These are phyloP conservation scores for Diutina mesorugosa DNA, from an alignment of 1,139 yeast genomes.

Conservation along the genomic window DNA sequence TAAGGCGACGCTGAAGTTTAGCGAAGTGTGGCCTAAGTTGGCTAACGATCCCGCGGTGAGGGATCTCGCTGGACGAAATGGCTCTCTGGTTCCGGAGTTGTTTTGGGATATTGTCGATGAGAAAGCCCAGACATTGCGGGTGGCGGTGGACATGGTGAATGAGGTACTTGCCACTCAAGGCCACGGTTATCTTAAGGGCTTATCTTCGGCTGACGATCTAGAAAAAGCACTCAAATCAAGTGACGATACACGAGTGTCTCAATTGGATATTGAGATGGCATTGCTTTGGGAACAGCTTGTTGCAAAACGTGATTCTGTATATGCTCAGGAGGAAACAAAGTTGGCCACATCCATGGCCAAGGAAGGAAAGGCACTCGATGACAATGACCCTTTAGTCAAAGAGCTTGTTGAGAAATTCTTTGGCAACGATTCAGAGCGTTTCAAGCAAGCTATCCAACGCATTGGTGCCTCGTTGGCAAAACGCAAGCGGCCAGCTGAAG, in stretches of 20 bases:
- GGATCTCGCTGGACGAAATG: conserved; percentile 61
- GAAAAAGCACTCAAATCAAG: neutral
- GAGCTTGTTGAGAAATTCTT: neutral
- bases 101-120: conserved; percentile 69
- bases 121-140: conserved; percentile 7
- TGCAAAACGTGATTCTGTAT: neutral
- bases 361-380: neutral
- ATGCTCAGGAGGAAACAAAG: neutral
- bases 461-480: neutral
- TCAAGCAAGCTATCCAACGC: neutral
- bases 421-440: neutral
- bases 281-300: neutral
- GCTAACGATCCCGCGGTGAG: conserved; percentile 48
- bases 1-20: conserved; percentile 48
- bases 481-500: neutral
- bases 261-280: neutral
- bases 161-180: neutral
- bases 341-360: neutral
- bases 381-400: neutral
- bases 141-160: neutral
- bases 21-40: conserved; percentile 36
- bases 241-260: neutral
- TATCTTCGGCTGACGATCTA: neutral
- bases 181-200: neutral
- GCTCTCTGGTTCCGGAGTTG: conserved; percentile 68